phyloP scores from a whole-genome alignment of 257 asterid species.

The Schizonepeta tenuifolia region DNA sequence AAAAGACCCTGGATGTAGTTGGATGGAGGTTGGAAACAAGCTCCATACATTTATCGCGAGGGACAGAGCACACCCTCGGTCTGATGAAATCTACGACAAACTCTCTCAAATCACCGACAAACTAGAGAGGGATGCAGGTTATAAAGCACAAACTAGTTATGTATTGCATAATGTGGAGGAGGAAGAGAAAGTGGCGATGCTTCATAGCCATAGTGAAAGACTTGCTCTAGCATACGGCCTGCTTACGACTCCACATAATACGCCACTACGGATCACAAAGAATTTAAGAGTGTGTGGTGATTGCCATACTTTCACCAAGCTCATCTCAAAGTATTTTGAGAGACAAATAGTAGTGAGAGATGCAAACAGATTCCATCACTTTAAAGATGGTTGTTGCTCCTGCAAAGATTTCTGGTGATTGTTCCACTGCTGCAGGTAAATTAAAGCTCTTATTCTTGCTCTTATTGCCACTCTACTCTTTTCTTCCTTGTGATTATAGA shows the following conservation, averaged over 20 bases:
- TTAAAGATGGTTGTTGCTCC: slow-evolving; percentile 77
- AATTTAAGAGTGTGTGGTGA: slow-evolving; percentile 82
- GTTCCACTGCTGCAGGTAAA: background rate
- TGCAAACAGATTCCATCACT: slow-evolving; percentile 78
- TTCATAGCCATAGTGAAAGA: slow-evolving; percentile 78
- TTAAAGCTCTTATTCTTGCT: background rate
- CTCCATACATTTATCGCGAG: slow-evolving; percentile 66
- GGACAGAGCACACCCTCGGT: slow-evolving; percentile 69
- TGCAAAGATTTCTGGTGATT: slow-evolving; percentile 86
- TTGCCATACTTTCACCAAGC: slow-evolving; percentile 75
- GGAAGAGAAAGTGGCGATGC: slow-evolving; percentile 58
- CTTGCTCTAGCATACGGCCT: slow-evolving; percentile 81
- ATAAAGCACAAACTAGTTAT: slow-evolving; percentile 61
- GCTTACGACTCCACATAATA: slow-evolving; percentile 43
- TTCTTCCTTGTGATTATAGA: background rate
- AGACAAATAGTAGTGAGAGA: slow-evolving; percentile 75
- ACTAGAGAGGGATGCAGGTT: slow-evolving; percentile 62
- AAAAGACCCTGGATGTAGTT: slow-evolving; percentile 92
- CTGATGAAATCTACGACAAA: slow-evolving; percentile 52
- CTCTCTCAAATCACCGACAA: slow-evolving; percentile 52
- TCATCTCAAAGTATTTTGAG: slow-evolving; percentile 51
- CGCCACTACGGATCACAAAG: slow-evolving; percentile 64
- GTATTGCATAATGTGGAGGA: slow-evolving; percentile 69
- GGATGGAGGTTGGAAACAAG: slow-evolving; percentile 68
- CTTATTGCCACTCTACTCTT: background rate